Conservation (phyloP, 2,329 filamentous ascomycete genomes). For the Colletotrichum shisoi region DNA sequence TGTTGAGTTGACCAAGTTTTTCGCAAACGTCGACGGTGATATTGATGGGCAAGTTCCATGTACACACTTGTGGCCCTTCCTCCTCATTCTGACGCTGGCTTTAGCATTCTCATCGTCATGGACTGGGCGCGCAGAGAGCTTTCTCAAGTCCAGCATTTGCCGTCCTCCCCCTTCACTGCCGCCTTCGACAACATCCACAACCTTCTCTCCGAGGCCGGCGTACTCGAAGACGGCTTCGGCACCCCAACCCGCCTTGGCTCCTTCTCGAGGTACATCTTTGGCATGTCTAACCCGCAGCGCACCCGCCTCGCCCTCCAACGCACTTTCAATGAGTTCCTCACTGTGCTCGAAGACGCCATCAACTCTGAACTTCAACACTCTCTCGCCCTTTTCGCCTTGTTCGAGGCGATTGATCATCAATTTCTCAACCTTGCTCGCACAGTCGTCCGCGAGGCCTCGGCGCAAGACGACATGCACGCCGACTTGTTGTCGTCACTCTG, state of each 20-base stretch:
- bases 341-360: conserved; percentile 88
- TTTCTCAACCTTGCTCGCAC: conserved; percentile 87
- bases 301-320: conserved; percentile 82
- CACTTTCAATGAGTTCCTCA: conserved; percentile 87
- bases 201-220: conserved; percentile 70
- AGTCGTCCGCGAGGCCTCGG: conserved; percentile 82
- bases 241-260: conserved; percentile 73
- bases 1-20: conserved; percentile 87
- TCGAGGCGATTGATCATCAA: conserved; percentile 88
- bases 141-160: conserved; percentile 68
- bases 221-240: conserved; percentile 64
- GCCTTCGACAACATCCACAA: conserved; percentile 86
- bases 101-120: conserved; percentile 89
- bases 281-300: conserved; percentile 80
- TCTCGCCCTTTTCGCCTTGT: conserved; percentile 83
- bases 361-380: conserved; percentile 82
- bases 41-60: conserved; percentile 72
- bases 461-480: conserved; percentile 80
- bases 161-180: conserved; percentile 70
- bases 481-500: conserved; percentile 86
- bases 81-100: conserved; percentile 1
- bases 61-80: conserved; percentile 23
- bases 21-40: conserved; percentile 90
- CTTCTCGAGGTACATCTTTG: conserved; percentile 76
- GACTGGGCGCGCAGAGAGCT: conserved; percentile 93